phyloP scores from a whole-genome alignment of 495 filamentous ascomycete species.

The Immersiella caudata region DNA sequence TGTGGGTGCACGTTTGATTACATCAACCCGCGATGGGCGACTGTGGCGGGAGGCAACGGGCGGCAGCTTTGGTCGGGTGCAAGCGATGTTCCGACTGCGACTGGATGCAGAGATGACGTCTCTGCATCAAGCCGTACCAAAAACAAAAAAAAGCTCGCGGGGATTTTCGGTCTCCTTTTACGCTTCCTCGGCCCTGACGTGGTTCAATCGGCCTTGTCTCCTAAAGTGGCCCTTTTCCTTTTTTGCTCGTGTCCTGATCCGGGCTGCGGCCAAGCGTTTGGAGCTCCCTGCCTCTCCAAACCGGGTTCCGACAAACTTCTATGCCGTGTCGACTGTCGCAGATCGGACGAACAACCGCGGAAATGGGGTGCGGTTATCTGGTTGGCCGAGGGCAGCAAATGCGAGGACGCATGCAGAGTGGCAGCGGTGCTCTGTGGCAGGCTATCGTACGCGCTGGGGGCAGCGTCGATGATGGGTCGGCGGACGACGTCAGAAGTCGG shows the following conservation, averaged over 20 bases:
- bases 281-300: conserved; percentile 11
- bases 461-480: conserved; percentile 4
- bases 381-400: conserved; percentile 16
- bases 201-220: neutral
- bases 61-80: conserved; percentile 3
- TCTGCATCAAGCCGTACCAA: conserved; percentile 6
- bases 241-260: neutral
- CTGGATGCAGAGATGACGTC: conserved; percentile 2
- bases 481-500: conserved; percentile 10
- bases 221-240: conserved; percentile 14
- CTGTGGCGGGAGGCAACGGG: conserved; percentile 15
- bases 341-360: conserved; percentile 33
- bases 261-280: conserved; percentile 10
- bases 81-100: neutral
- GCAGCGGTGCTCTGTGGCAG: conserved; percentile 8
- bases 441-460: conserved; percentile 2
- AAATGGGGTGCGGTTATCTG: conserved; percentile 20
- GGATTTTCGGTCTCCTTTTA: neutral
- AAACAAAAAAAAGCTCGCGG: neutral
- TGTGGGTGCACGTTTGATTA: conserved; percentile 19
- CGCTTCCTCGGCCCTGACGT: neutral
- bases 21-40: conserved; percentile 18
- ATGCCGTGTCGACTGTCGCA: conserved; percentile 32
- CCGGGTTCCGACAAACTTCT: conserved; percentile 18
- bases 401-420: neutral